Percentiles rank a stretch among this genome's conserved stretches.
These are phyloP conservation scores for Fimicolochytrium jonesii DNA, from an alignment of 192 early-diverging fungal genomes.

Conservation along the genomic window DNA sequence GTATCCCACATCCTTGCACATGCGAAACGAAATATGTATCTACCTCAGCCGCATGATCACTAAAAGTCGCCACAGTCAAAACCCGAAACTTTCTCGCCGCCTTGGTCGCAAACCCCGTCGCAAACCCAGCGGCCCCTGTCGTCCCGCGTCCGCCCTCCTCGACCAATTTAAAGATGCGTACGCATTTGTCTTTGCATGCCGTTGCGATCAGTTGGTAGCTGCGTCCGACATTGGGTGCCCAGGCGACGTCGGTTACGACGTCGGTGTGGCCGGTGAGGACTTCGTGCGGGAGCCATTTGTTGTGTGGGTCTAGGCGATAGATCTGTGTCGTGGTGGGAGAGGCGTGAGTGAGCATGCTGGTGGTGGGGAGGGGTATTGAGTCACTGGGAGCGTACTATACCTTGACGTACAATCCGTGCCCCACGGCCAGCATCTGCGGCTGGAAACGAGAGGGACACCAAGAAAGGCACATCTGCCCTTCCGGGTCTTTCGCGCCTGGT, in stretches of 20 bases:
- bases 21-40: too few species aligned
- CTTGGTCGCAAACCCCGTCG: too few species aligned
- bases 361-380: neutral
- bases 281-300: conserved; percentile 61
- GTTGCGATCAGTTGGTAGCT: conserved; percentile 84
- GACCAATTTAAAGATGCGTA: conserved; percentile 72
- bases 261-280: conserved; percentile 57
- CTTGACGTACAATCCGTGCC: conserved; percentile 50
- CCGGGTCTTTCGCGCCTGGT: conserved; percentile 58
- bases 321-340: too few species aligned
- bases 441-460: conserved; percentile 84
- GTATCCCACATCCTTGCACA: too few species aligned
- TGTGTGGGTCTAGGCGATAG: conserved; percentile 29
- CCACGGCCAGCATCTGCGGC: conserved; percentile 77
- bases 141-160: conserved; percentile 33
- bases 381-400: neutral
- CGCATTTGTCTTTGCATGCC: conserved; percentile 67
- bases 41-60: conserved; percentile 62
- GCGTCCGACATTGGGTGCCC: conserved; percentile 50
- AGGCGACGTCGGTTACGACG: conserved; percentile 61
- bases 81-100: too few species aligned
- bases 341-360: too few species aligned
- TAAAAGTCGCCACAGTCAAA: conserved; percentile 52
- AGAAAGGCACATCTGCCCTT: conserved; percentile 64
- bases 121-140: too few species aligned